A percentile compares a stretch with the other conserved stretches of the same genome.
Conservation (phyloP, 1,284 basidiomycete genomes). For the Sporisorium scitamineum region DNA sequence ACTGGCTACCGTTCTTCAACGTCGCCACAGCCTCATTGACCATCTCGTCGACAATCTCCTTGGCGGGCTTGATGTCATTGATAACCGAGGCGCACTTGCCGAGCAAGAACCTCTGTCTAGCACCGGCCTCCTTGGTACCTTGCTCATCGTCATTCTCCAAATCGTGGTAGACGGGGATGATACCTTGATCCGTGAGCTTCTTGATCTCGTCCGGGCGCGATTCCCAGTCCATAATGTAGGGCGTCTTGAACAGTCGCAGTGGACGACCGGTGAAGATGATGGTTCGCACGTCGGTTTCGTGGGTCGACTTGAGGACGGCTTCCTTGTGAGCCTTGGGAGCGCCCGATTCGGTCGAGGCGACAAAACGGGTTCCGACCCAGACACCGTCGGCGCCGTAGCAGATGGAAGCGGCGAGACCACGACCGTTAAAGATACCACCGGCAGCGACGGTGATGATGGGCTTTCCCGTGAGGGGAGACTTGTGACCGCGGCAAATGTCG, state of each 20-base stretch:
- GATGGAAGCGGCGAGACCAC: constrained; percentile 59
- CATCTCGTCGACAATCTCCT: constrained; percentile 63
- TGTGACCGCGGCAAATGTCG: constrained; percentile 58
- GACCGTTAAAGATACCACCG: constrained; percentile 61
- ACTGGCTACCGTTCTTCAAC: constrained; percentile 44
- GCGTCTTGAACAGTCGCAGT: constrained; percentile 73
- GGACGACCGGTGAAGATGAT: constrained; percentile 77
- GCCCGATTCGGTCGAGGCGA: constrained; percentile 73
- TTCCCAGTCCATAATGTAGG: constrained; percentile 63
- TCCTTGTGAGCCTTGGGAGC: constrained; percentile 65
- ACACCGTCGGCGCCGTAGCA: constrained; percentile 60
- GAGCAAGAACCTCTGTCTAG: constrained; percentile 56
- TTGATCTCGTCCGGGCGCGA: constrained; percentile 65
- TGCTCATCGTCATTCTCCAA: constrained; percentile 63
- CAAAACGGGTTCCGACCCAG: constrained; percentile 81
- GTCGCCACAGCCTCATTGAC: constrained; percentile 55
- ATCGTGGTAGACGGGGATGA: constrained; percentile 63
- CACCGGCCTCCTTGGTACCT: constrained; percentile 54
- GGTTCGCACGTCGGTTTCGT: constrained; percentile 63
- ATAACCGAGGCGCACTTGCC: constrained; percentile 74
- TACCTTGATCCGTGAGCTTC: constrained; percentile 58
- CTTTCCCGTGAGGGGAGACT: constrained; percentile 61
- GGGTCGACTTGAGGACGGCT: constrained; percentile 60
- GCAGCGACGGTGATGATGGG: constrained; percentile 61
- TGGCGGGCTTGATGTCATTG: constrained; percentile 61